These are phyloP conservation scores for Thalassiosira oceanica DNA, from an alignment of 352 stramenopile species.

Conservation along the genomic window DNA sequence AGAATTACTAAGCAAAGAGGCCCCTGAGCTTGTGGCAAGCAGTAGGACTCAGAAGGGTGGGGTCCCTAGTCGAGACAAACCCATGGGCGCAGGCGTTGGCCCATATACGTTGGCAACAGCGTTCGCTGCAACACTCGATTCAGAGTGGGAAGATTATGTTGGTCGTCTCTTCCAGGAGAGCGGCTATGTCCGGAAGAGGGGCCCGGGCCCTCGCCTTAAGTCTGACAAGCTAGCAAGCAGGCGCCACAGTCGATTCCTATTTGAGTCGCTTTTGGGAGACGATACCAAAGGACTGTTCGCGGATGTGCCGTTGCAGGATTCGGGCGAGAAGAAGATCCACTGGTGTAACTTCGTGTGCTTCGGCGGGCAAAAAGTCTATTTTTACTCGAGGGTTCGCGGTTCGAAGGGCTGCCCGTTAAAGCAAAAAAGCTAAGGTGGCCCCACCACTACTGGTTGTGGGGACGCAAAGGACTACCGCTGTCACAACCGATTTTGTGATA, in stretches of 20 bases:
- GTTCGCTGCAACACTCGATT: neutral
- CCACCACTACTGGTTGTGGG: too few relatives aligned
- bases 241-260: constrained; percentile 9
- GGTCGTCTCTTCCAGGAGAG: neutral
- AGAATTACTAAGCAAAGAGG: neutral
- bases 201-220: neutral
- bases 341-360: constrained; percentile 14
- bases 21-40: neutral
- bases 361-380: constrained; percentile 5
- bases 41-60: neutral
- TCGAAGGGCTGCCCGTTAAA: constrained; percentile 9
- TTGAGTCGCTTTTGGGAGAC: constrained; percentile 10
- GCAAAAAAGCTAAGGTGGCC: neutral
- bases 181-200: neutral
- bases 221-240: neutral
- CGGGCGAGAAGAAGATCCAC: neutral
- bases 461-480: too few relatives aligned
- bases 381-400: constrained; percentile 6
- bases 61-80: neutral
- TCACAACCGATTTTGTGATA: too few relatives aligned
- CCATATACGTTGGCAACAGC: constrained; percentile 6
- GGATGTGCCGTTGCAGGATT: constrained; percentile 8
- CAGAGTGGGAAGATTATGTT: constrained; percentile 15
- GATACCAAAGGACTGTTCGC: constrained; percentile 2
- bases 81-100: neutral